Base-by-base conservation (phyloP, 352 stramenopile species). In the Globisporangium alternatum region DNA sequence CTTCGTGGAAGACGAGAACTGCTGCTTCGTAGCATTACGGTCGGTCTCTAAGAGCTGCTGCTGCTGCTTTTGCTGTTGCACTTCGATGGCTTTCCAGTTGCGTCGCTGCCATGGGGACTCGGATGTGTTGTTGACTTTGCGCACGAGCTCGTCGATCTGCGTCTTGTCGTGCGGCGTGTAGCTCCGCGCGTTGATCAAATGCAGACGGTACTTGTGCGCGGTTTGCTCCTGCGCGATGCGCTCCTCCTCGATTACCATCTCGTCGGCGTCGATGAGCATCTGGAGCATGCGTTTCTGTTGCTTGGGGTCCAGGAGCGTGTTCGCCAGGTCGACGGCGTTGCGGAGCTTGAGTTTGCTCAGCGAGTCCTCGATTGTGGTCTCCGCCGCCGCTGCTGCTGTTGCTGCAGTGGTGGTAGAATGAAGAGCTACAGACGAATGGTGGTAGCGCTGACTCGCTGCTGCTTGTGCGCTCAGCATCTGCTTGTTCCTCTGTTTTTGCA, bases 41-140 rank as follows among this genome's bases (percentile, higher is more conserved):
- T 41, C 21, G 7, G 3, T 5, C 5, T 45, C 39, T 2, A 17
- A 17, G 17, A 30, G 17, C 31, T 43, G 51, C 21, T 57, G 49
- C 15, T n/a, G 49, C n/a, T 31, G 39, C 2, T 55, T 44, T 31
- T 55, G 22, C 39, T 66, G 67, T 35, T 74, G 52, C 19, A 61
- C 48, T 25, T 72, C 65, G 22, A 68, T 78, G 0, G 77, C 70
- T 60, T 67, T 74, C 76, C 77, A 88, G 54, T 91, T 91, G 53
- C 85, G 81, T n/a, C 74, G 69, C 65, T 93, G 85, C 85, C 85
- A 93, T 12, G 82, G 81, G 0, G 82, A 93, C 39, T 60, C 47
- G 33, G 56, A 21, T 37, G 47, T 68, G 69, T 68, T 66, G 59
- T 70, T 55, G 68, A 33, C 53, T 35, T 43, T 48, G 12, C 53